Conservation (phyloP, 805 yeast genomes). For the Saturnispora dispora region DNA sequence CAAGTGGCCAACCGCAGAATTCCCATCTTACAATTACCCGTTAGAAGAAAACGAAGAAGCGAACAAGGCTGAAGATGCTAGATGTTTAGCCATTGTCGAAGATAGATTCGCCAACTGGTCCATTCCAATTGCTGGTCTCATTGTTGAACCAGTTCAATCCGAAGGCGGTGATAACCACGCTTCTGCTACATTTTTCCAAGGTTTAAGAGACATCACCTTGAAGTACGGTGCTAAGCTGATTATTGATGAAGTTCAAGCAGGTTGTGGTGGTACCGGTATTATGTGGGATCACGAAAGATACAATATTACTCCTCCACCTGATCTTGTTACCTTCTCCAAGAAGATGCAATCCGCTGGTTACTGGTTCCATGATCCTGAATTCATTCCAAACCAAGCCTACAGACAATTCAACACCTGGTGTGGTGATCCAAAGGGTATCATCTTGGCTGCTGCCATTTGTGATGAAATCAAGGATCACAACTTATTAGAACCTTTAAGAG, state of each 20-base stretch:
- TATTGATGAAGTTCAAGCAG: slow-evolving; percentile 85
- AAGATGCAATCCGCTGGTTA: slow-evolving; percentile 87
- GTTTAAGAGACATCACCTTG: slow-evolving; percentile 65
- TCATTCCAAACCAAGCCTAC: slow-evolving; percentile 69
- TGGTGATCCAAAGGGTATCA: slow-evolving; percentile 79
- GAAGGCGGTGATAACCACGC: slow-evolving; percentile 94
- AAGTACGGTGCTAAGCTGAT: slow-evolving; percentile 64
- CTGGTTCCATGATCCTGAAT: slow-evolving; percentile 65
- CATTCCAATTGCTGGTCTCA: slow-evolving; percentile 76
- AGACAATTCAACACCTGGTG: slow-evolving; percentile 93
- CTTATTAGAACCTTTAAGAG: slow-evolving; percentile 44
- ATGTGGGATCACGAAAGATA: slow-evolving; percentile 89
- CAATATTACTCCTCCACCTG: slow-evolving; percentile 66
- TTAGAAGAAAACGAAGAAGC: slow-evolving; percentile 79
- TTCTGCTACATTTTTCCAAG: slow-evolving; percentile 68
- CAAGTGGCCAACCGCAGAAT: slow-evolving; percentile 96
- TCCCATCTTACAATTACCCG: slow-evolving; percentile 63
- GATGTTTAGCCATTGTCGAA: slow-evolving; percentile 74
- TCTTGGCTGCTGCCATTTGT: slow-evolving; percentile 67
- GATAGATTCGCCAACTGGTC: slow-evolving; percentile 57
- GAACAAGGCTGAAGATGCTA: slow-evolving; percentile 69
- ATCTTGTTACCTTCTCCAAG: slow-evolving; percentile 78
- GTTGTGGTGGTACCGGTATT: slow-evolving; percentile 79
- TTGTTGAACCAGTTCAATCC: slow-evolving; percentile 86
- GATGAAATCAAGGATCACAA: slow-evolving; percentile 54